Evolutionary conservation across 75 land plant genomes (phyloP).

Genomic region (Chamaecyparis obtusa): DNA sequence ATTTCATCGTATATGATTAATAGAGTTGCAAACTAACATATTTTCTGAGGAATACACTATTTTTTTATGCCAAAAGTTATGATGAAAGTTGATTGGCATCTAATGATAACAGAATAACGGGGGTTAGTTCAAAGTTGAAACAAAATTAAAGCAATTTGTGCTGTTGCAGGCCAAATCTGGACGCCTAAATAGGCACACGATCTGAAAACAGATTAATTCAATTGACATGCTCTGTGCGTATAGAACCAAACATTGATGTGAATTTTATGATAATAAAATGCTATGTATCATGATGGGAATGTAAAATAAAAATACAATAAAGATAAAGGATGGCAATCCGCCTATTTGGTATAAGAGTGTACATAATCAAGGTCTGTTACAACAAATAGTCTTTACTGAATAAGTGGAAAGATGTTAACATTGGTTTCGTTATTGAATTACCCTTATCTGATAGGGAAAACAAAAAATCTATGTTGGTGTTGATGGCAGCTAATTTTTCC

Average conservation of each 20-base stretch:
- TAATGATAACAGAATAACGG: neutral
- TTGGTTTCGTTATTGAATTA: neutral
- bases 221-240: no score
- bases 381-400: neutral
- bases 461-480: neutral
- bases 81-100: neutral
- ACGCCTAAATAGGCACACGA: no score
- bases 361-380: no score
- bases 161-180: neutral
- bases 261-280: no score
- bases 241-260: no score
- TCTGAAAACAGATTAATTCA: no score
- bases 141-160: neutral
- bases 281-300: neutral
- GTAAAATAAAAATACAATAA: neutral
- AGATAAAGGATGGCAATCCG: no score
- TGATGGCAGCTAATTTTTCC: neutral
- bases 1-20: neutral
- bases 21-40: neutral
- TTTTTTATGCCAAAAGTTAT: no score
- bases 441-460: neutral
- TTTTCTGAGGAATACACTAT: neutral
- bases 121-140: neutral
- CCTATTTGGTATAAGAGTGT: no score
- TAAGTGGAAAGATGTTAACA: neutral